phyloP scores from a whole-genome alignment of 2,329 filamentous ascomycete genomes.

The Colletotrichum navitas region DNA sequence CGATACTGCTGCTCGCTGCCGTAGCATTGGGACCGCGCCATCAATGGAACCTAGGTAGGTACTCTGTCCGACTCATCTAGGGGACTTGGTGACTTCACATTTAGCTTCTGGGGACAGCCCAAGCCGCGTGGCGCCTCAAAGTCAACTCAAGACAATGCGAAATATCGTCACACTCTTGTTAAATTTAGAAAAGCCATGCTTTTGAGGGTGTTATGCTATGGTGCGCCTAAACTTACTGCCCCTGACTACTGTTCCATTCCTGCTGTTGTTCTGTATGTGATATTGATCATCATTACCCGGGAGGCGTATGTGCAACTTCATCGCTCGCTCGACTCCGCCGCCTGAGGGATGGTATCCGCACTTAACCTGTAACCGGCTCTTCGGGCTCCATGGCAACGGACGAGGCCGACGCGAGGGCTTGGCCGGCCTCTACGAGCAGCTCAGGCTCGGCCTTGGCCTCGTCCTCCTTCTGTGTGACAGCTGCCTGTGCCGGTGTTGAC shows the following conservation, averaged over 20 bases:
- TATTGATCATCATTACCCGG: background rate
- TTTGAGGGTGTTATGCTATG: background rate
- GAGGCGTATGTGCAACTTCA: background rate
- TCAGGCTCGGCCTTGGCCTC: slow-evolving; percentile 26
- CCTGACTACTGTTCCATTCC: background rate
- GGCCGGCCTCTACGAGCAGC: slow-evolving; percentile 39
- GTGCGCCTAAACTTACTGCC: background rate
- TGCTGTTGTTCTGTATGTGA: background rate
- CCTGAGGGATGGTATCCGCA: slow-evolving; percentile 12
- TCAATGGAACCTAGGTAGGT: slow-evolving; percentile 5
- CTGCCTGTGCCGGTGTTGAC: slow-evolving; percentile 20
- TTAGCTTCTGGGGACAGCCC: background rate
- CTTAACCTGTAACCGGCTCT: slow-evolving; percentile 16
- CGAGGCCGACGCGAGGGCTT: slow-evolving; percentile 30
- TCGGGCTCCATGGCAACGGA: slow-evolving; percentile 13
- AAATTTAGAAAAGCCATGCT: background rate
- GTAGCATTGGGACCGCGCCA: slow-evolving; percentile 14
- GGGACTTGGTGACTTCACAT: slow-evolving; percentile 17
- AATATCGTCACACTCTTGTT: background rate
- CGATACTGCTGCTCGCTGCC: background rate
- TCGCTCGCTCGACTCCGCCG: slow-evolving; percentile 5
- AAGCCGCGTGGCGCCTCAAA: slow-evolving; percentile 9
- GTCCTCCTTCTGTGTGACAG: slow-evolving; percentile 10
- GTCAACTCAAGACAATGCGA: background rate
- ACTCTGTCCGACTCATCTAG: slow-evolving; percentile 3